Base-by-base conservation (phyloP, 2,329 filamentous ascomycete species). In the Cordyceps fumosorosea region DNA sequence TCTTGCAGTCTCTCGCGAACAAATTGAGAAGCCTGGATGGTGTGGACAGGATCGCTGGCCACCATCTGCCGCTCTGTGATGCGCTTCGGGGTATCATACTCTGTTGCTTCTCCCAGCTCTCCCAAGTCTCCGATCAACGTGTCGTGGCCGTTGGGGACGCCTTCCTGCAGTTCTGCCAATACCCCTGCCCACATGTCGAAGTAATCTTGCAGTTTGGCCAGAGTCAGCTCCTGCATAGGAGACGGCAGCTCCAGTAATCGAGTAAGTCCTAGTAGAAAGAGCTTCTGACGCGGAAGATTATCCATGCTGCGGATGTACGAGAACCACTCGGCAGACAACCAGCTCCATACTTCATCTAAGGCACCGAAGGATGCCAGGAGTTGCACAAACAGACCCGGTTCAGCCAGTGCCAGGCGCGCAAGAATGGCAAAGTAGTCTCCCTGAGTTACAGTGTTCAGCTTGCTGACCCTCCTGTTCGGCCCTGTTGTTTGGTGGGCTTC, bases 381-480 rank as follows among this genome's bases (percentile, higher is more conserved):
- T 20, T 83, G 79, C 5, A 87, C 77, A 66, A 96, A 89, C 2
- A 89, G 78, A 2, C 75, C 75, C 0, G 93, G 90, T 44, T 89
- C 89, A 0, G 87, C 86, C 2, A 96, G 77, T 0, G 88, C 84
- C 18, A 98, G 82, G 1, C 93, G 88, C 2, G 91, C 88, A 2
- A 99, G 80, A 2, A 98, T 86, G 5, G 86, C 84, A 70, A 96
- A 89, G 72, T 96, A 96, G 71, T 96, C 90, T 0, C 89, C 89
- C 70, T 96, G 87, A 0, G 90, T 87, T 12, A 92, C 82, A 14
- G 87, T 85, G 67, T 89, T 88, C 40, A 97, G 83, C 34, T 85
- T 84, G 47, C 87, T 83, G 22, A 84, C 80, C 66, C 83, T 89
- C 29, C 83, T 83, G 69, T 90, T 89, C 0, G 93, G 93, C 0